These are phyloP conservation scores for Boletellus emodensis DNA, from an alignment of 768 basidiomycete species.

Conservation along the genomic window DNA sequence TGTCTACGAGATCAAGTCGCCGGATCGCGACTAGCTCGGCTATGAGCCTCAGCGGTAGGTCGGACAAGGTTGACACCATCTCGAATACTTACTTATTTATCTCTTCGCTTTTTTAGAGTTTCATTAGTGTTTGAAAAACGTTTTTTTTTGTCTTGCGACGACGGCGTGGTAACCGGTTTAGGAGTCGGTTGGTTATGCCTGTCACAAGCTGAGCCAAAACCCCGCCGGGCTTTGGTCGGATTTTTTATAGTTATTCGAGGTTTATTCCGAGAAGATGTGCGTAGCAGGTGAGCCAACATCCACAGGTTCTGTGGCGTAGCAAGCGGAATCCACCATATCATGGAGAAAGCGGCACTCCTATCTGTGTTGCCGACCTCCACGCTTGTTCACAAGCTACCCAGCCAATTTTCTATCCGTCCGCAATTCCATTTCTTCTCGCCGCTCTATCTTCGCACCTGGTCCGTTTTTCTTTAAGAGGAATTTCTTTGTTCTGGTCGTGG, in stretches of 20 bases:
- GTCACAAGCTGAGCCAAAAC: neutral
- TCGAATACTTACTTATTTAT: neutral
- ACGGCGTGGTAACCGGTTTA: neutral
- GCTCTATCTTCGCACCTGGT: neutral
- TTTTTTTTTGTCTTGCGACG: neutral
- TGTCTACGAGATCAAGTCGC: neutral
- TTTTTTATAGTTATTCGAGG: neutral
- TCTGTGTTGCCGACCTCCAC: neutral
- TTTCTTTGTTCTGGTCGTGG: neutral
- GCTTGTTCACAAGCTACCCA: neutral
- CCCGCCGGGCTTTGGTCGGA: neutral
- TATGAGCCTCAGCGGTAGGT: neutral
- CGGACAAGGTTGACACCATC: neutral
- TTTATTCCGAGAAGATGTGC: neutral
- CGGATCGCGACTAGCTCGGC: conserved; percentile 2
- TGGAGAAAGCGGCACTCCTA: no score
- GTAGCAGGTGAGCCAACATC: conserved; percentile 8
- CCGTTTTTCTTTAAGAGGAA: neutral
- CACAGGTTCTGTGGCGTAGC: conserved; percentile 21
- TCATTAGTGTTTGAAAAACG: neutral
- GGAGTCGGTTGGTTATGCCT: neutral
- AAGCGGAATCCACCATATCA: neutral
- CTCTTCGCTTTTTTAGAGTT: conserved; percentile 8
- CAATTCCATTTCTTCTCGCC: no score
- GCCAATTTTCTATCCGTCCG: no score